A percentile compares a stretch with the other conserved stretches of the same genome.
Conservation (phyloP, 495 filamentous ascomycete species). For the Xylaria curta region DNA sequence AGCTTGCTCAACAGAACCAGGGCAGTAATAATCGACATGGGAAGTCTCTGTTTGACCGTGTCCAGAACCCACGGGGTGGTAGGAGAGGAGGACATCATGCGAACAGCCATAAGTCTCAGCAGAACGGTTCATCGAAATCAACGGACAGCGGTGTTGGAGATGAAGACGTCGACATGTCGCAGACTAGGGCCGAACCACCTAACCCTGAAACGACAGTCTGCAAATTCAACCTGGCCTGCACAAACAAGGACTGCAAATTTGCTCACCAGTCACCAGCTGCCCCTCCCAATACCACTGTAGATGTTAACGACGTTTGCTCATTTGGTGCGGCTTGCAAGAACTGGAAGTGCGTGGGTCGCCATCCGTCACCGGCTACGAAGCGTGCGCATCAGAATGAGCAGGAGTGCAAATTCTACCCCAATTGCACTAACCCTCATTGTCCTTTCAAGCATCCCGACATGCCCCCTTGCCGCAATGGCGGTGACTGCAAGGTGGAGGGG, state of each 20-base stretch:
- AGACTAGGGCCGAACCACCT: conserved; percentile 51
- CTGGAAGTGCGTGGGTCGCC: conserved; percentile 86
- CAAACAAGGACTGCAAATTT: conserved; percentile 86
- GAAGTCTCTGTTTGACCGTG: conserved; percentile 80
- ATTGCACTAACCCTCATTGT: conserved; percentile 87
- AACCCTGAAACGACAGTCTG: conserved; percentile 72
- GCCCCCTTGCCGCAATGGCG: conserved; percentile 86
- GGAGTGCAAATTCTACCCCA: conserved; percentile 93
- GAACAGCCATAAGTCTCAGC: conserved; percentile 39
- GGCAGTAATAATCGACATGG: conserved; percentile 46
- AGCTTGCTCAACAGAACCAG: conserved; percentile 64
- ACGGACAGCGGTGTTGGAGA: conserved; percentile 39
- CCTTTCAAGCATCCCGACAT: conserved; percentile 85
- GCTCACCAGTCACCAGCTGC: conserved; percentile 95
- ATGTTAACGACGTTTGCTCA: conserved; percentile 78
- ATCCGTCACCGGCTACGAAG: conserved; percentile 88
- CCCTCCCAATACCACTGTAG: conserved; percentile 75
- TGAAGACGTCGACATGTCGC: conserved; percentile 61
- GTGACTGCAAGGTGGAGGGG: conserved; percentile 79
- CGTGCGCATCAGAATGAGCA: conserved; percentile 77
- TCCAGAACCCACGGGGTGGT: conserved; percentile 54
- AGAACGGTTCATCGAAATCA: conserved; percentile 34
- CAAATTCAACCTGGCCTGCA: conserved; percentile 87
- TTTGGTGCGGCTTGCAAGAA: conserved; percentile 95
- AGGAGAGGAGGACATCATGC: conserved; percentile 47